Conservation (phyloP, 2,329 filamentous ascomycete genomes). For the Phaeoacremonium minimum region DNA sequence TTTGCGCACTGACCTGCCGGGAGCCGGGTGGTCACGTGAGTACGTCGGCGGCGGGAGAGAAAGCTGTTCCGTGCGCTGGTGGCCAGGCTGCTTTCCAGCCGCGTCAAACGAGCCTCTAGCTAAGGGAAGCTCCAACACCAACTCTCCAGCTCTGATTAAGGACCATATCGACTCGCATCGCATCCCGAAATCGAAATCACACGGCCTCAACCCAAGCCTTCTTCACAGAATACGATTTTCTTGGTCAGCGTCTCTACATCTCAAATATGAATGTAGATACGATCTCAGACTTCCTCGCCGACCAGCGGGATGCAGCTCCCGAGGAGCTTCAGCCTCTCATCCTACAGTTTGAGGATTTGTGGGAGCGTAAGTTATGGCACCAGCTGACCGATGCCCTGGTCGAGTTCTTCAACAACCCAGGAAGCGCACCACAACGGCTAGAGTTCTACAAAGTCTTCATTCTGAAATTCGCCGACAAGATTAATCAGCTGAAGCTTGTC, state of each 20-base stretch:
- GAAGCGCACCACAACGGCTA: constrained; percentile 80
- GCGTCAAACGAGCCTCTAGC: constrained; percentile 25
- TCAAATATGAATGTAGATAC: constrained; percentile 73
- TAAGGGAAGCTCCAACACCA: constrained; percentile 6
- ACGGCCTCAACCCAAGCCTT: too few species aligned
- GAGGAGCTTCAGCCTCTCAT: constrained; percentile 85
- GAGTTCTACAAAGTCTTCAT: constrained; percentile 93
- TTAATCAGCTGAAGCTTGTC: constrained; percentile 98
- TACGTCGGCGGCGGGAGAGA: neutral
- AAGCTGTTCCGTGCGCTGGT: constrained; percentile 1
- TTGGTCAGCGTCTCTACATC: constrained; percentile 4
- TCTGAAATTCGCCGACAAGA: constrained; percentile 94
- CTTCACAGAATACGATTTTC: constrained; percentile 9
- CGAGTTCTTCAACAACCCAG: constrained; percentile 78
- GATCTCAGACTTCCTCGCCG: constrained; percentile 86
- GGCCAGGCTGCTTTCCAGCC: constrained; percentile 37
- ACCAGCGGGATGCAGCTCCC: constrained; percentile 83
- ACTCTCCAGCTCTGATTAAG: too few species aligned
- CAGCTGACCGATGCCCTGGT: constrained; percentile 89
- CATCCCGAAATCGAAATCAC: too few species aligned
- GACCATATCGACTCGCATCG: too few species aligned
- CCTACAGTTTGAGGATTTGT: constrained; percentile 90
- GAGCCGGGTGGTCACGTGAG: constrained; percentile 3
- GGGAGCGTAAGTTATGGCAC: constrained; percentile 99
- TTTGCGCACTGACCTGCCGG: neutral